Evolutionary conservation across 2,329 filamentous ascomycete species (phyloP), one percentile per base, ranked within the genome.

Genomic region (Lasiodiplodia hormozganensis): DNA sequence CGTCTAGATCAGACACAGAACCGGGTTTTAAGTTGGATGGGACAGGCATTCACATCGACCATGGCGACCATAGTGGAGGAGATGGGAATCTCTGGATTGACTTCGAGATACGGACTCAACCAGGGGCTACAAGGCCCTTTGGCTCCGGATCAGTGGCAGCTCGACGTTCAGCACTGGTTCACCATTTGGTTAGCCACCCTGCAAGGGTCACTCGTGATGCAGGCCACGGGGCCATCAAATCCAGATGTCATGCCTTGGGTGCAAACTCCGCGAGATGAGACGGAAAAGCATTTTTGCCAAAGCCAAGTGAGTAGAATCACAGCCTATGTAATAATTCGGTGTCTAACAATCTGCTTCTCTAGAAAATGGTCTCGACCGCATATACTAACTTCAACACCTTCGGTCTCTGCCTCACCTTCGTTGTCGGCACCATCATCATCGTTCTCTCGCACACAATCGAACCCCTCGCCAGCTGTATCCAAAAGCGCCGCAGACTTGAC

Each of bases 371-470:
- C n/a, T 72, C 67, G 23, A 57, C 53, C 6, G 62, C 56, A n/a
- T 71, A 73, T 68, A 69, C 70, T 47, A 70, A 66, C 31, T 69
- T 76, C 36, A 71, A 66, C 34, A 69, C 74, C n/a, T 69, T 76
- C 4, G 74, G 73, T 23, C 72, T 76, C 70, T 66, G 49, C 7
- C 68, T 76, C 3, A 74, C 73, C 2, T 68, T 76, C 10, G 53
- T 47, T 7, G 67, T 74, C 18, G 73, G 74, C 40, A 56, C 64
- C 10, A 18, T 74, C n/a, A 58, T 75, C 40, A 72, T 76, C 31
- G 38, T 73, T 4, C 62, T 74, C 11, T 70, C 68, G 38, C n/a
- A 36, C 11, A 36, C 64, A 4, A 43, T 72, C 18, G 68, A 70
- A 0, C 40, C 14, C 10, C 21, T 67, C 6, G 62, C 66, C 2